Percentiles rank a stretch among this genome's conserved stretches.
These are phyloP conservation scores for Saccharomycopsis capsularis DNA, from an alignment of 805 yeast genomes.

Conservation along the genomic window DNA sequence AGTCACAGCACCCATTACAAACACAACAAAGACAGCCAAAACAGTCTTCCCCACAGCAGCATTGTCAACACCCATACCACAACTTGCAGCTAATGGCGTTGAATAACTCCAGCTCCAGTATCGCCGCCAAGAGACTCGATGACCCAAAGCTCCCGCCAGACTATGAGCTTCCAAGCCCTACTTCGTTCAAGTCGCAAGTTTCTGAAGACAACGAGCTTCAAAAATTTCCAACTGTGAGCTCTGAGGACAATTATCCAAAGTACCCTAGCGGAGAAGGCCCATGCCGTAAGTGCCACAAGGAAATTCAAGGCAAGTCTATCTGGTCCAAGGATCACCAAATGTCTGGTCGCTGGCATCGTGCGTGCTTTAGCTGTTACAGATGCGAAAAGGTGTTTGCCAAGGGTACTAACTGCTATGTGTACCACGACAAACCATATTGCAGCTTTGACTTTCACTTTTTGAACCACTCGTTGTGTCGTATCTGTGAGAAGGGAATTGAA, in stretches of 20 bases:
- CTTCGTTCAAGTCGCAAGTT: constrained; percentile 5
- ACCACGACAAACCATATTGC: constrained; percentile 77
- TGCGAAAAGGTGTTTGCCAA: constrained; percentile 57
- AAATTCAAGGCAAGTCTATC: constrained; percentile 59
- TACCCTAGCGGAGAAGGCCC: constrained; percentile 66
- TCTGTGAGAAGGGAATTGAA: constrained; percentile 73
- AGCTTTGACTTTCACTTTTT: constrained; percentile 52
- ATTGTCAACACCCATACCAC: neutral
- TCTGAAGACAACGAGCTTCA: constrained; percentile 11
- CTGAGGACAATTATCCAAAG: constrained; percentile 18
- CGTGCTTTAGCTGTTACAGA: constrained; percentile 68
- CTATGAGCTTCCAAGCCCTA: constrained; percentile 15
- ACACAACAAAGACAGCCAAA: no score
- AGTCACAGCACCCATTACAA: no score
- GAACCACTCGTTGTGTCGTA: constrained; percentile 67
- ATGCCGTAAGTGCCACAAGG: constrained; percentile 63
- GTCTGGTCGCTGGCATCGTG: constrained; percentile 91
- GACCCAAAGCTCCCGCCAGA: constrained; percentile 4
- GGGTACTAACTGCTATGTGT: constrained; percentile 64
- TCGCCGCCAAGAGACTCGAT: neutral
- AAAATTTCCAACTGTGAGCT: neutral
- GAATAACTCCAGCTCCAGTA: neutral
- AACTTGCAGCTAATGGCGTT: neutral
- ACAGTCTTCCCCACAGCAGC: neutral
- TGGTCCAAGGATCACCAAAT: constrained; percentile 64